phyloP scores from a whole-genome alignment of 129 eudicot genomes.

The Smallanthus sonchifolius region DNA sequence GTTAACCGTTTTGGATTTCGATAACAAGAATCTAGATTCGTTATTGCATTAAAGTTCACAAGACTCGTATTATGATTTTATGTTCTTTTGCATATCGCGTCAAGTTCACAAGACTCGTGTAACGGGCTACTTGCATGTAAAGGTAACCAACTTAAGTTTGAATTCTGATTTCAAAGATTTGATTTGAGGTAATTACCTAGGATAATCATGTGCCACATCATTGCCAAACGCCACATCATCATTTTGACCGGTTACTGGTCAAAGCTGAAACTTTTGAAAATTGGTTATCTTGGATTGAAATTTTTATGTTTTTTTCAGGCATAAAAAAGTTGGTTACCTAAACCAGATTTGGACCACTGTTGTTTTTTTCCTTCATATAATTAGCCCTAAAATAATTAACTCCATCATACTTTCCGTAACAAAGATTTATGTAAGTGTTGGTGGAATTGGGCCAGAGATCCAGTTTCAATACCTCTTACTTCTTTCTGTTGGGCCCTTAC shows the following conservation, averaged over 20 bases:
- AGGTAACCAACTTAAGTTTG: neutral
- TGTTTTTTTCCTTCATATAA: neutral
- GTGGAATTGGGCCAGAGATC: constrained; percentile 56
- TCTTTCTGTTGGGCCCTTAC: constrained; percentile 46
- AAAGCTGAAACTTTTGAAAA: neutral
- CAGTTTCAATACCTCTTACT: constrained; percentile 38
- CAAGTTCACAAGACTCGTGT: neutral
- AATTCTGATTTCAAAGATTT: neutral
- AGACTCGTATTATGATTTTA: neutral
- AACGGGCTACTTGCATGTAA: neutral
- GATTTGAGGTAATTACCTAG: neutral
- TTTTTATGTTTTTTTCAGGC: neutral
- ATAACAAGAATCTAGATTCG: neutral
- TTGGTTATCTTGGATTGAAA: neutral
- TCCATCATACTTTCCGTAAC: constrained; percentile 48
- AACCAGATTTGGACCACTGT: neutral
- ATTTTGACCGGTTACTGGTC: neutral
- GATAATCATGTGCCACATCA: neutral
- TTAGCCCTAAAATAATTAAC: neutral
- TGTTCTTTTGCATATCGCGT: neutral
- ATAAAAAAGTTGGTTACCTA: neutral
- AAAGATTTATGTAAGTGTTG: constrained; percentile 35
- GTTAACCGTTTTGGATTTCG: constrained; percentile 3
- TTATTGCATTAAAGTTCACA: neutral
- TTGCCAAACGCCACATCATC: neutral